Evolutionary conservation across 2,329 filamentous ascomycete genomes (phyloP).

Genomic region (Xylaria digitata): DNA sequence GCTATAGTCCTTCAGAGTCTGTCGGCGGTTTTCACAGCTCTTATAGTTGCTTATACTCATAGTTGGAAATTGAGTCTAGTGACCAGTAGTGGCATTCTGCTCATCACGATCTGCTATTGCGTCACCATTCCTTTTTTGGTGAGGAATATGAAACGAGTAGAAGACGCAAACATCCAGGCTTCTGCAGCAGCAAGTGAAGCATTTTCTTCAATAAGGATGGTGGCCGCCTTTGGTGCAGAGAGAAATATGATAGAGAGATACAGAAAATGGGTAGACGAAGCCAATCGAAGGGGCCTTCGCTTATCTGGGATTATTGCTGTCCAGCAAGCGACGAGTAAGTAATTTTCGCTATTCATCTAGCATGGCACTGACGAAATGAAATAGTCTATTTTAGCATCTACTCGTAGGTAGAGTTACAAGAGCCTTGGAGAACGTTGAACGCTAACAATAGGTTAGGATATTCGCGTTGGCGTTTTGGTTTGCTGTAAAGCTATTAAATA

Average conservation of each 20-base stretch:
- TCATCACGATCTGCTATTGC: constrained; percentile 64
- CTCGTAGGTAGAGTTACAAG: constrained; percentile 37
- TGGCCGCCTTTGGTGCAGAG: constrained; percentile 72
- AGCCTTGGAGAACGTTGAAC: background rate
- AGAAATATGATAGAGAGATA: constrained; percentile 64
- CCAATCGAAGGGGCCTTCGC: constrained; percentile 51
- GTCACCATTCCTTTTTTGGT: constrained; percentile 66
- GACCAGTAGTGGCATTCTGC: constrained; percentile 66
- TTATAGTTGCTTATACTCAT: constrained; percentile 67
- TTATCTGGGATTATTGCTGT: constrained; percentile 47
- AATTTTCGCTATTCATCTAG: background rate
- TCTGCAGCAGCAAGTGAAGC: constrained; percentile 70
- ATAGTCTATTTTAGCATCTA: constrained; percentile 51
- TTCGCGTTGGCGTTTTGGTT: constrained; percentile 51
- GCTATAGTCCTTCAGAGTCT: constrained; percentile 67
- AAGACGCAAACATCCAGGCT: constrained; percentile 67
- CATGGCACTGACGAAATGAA: constrained; percentile 32
- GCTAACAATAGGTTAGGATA: constrained; percentile 43
- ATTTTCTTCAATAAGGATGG: constrained; percentile 69
- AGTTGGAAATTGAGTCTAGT: constrained; percentile 71
- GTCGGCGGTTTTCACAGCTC: constrained; percentile 62
- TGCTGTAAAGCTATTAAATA: constrained; percentile 45
- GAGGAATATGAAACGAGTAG: constrained; percentile 61
- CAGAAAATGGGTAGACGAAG: constrained; percentile 64
- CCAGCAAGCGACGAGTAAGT: constrained; percentile 49